These are phyloP conservation scores for Naganishia antarctica DNA, from an alignment of 768 basidiomycete genomes.

Conservation along the genomic window DNA sequence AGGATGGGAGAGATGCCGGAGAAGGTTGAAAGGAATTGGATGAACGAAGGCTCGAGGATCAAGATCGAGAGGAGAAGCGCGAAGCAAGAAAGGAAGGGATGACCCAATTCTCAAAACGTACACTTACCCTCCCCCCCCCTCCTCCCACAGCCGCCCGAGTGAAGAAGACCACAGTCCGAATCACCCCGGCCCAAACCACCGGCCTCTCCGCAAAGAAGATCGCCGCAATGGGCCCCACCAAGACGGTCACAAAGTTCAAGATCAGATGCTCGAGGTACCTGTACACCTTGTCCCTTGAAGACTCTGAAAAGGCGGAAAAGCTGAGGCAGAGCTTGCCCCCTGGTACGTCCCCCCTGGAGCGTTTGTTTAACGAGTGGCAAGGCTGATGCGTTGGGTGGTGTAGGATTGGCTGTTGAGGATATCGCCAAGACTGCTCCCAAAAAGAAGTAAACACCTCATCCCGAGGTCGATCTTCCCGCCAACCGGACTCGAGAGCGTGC, in stretches of 20 bases:
- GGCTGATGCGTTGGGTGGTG: not conserved
- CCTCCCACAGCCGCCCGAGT: slow-evolving; percentile 76
- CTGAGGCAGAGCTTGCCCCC: slow-evolving; percentile 91
- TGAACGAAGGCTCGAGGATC: not conserved
- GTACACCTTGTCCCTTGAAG: slow-evolving; percentile 93
- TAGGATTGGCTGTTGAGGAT: slow-evolving; percentile 30
- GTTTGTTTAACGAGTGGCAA: not conserved
- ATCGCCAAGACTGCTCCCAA: slow-evolving; percentile 44
- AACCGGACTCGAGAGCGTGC: too few relatives aligned
- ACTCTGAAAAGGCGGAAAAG: slow-evolving; percentile 98
- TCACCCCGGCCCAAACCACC: slow-evolving; percentile 34
- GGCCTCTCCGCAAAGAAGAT: slow-evolving; percentile 38
- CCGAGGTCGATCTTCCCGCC: too few relatives aligned
- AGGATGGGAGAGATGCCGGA: too few relatives aligned
- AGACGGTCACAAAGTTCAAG: slow-evolving; percentile 83
- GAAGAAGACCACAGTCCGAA: slow-evolving; percentile 67
- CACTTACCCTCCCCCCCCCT: not conserved
- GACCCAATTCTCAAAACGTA: not conserved
- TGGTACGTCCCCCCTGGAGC: slow-evolving; percentile 55
- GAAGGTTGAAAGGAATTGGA: too few relatives aligned
- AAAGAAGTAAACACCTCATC: slow-evolving; percentile 47
- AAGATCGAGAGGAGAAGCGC: not conserved
- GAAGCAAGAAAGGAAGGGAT: not conserved
- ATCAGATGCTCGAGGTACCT: slow-evolving; percentile 78
- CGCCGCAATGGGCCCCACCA: slow-evolving; percentile 35